Base-by-base conservation (phyloP, 1,284 basidiomycete genomes). In the Coriolopsis trogii region DNA sequence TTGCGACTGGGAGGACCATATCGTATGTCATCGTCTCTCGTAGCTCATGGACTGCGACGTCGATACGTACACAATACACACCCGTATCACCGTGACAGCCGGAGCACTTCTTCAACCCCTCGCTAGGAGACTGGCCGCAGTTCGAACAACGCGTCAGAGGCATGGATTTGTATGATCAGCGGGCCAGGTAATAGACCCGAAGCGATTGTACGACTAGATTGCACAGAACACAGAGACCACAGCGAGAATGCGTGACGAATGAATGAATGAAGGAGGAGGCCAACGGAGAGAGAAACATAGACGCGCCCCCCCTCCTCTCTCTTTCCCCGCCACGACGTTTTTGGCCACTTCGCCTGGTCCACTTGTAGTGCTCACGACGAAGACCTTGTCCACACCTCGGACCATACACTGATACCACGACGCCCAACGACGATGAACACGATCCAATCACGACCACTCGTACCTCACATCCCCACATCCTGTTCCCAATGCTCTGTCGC, bases 401-500 rank as follows among this genome's bases (percentile, higher is more conserved):
- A n/a, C n/a, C n/a, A n/a, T n/a, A n/a, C n/a, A n/a, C n/a, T n/a
- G n/a, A n/a, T n/a, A n/a, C n/a, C n/a, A n/a, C n/a, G n/a, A 8
- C n/a, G 7, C 6, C 7, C 39, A 12, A 29, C 26, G 21, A 42
- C 43, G 24, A 59, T 59, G 58, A 56, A 43, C 51, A 60, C 64
- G 30, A 69, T 89, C 25, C 74, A 75, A 13, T 90, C 89, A 33
- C 77, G 87, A 51, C 83, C 81, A 8, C 69, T 84, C 30, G 67
- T 74, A 7, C 85, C 89, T 3, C 86, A 88, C 53, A 78, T 89
- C 49, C 72, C 75, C 21, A 82, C 87, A 4, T 74, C 73, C 43
- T 92, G 90, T 64, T 73, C 76, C 2, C 66, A 75, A 56, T 95
- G 93, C 69, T 73, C 74, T 15, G 66, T 76, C 0, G 72, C 73